Base-by-base conservation (phyloP, 768 basidiomycete genomes). In the Mycena haematopus region DNA sequence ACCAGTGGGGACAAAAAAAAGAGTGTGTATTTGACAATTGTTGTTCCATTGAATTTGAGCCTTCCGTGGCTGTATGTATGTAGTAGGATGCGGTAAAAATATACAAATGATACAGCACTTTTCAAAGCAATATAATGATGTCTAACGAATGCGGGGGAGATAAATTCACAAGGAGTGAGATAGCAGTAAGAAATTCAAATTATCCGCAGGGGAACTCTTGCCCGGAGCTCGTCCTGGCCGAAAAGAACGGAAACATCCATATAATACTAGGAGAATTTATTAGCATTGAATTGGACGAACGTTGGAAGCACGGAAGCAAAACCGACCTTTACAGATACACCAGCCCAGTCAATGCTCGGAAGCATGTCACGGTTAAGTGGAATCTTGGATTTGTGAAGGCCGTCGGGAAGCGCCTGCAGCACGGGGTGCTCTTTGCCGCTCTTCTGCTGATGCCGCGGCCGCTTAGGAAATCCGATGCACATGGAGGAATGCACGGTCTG, bases 391-490 rank as follows among this genome's bases (percentile, higher is more conserved):
- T 87, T 89, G 67, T 82, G 84, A 2, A 91, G 78, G 14, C 90
- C 90, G 69, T 91, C 89, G 1, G 90, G 90, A 33, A 89, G 78
- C 0, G 75, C 74, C 38, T 84, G 80, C 55, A 84, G 62, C 2
- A 82, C 76, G 3, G 82, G 81, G 68, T 85, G 84, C 42, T 71
- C 63, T 45, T 77, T 72, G 40, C 71, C 65, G 31, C 77, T 74
- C 44, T 72, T 73, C 11, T 77, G 77, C 13, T 78, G 77, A 49
- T 79, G 77, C 29, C 84, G 79, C 10, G 88, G 87, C 19, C 88
- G 84, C 65, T 90, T 91, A 19, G 87, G 87, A 66, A 91, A 91
- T 1, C 90, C 90, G 47, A 89, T 82, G 53, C 77, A 83, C 46
- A 91, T 78, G 52, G 81, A 78, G 19, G 78, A 84, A 38, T 81